phyloP scores from a whole-genome alignment of 768 basidiomycete species.

The Russula lepida region DNA sequence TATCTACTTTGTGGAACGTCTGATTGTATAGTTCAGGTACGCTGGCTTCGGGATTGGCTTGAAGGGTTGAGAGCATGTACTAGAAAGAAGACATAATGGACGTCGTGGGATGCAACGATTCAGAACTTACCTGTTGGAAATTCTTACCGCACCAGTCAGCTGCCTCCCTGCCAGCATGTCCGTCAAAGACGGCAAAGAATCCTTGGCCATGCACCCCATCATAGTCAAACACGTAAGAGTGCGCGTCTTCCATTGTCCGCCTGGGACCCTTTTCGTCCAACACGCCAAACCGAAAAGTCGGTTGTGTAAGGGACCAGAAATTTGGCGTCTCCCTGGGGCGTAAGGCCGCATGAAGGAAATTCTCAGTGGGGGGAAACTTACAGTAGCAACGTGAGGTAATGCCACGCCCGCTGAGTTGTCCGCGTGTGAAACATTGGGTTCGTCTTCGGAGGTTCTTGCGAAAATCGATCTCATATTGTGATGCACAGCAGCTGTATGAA shows the following conservation, averaged over 20 bases:
- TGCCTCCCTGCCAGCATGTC: slow-evolving; percentile 96
- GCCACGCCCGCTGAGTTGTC: background rate
- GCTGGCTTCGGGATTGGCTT: slow-evolving; percentile 43
- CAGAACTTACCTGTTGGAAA: slow-evolving; percentile 72
- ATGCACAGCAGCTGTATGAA: background rate
- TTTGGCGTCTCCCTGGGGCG: slow-evolving; percentile 49
- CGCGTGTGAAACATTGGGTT: slow-evolving; percentile 4
- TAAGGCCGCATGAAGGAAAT: background rate
- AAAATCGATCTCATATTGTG: slow-evolving; percentile 1
- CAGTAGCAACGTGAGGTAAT: slow-evolving; percentile 19
- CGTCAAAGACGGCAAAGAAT: slow-evolving; percentile 97
- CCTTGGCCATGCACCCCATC: slow-evolving; percentile 88
- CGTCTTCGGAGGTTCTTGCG: background rate
- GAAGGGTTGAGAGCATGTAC: slow-evolving; percentile 65
- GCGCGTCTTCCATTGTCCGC: slow-evolving; percentile 95
- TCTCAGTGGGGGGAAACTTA: background rate
- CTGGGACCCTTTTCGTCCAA: slow-evolving; percentile 85
- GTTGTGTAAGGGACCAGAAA: slow-evolving; percentile 60
- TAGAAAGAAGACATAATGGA: slow-evolving; percentile 22
- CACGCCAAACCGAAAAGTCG: slow-evolving; percentile 43
- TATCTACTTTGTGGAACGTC: slow-evolving; percentile 92
- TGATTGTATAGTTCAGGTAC: slow-evolving; percentile 88
- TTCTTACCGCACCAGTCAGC: slow-evolving; percentile 98
- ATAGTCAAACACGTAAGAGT: slow-evolving; percentile 94
- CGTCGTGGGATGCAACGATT: background rate